phyloP scores from a whole-genome alignment of 2,329 filamentous ascomycete genomes.

The Emergomyces orientalis region DNA sequence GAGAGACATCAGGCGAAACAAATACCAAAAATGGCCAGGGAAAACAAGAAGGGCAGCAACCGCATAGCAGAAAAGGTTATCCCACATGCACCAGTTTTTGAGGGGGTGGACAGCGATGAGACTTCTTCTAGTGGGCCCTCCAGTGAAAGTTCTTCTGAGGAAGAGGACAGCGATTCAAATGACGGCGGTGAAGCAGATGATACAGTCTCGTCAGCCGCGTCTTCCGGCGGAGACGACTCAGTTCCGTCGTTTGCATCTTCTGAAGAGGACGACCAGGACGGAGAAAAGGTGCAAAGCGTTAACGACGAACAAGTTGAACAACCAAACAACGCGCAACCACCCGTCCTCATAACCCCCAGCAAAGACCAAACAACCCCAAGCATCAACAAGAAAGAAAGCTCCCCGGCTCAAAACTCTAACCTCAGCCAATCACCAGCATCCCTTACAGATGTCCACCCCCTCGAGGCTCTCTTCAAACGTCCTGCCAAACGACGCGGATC shows the following conservation, averaged over 20 bases:
- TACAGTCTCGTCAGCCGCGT: not conserved
- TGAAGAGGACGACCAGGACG: conserved; percentile 19
- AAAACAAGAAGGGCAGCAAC: conserved; percentile 12
- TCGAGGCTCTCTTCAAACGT: conserved; percentile 87
- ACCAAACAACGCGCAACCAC: conserved; percentile 1
- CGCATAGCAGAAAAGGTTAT: conserved; percentile 11
- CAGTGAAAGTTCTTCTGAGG: conserved; percentile 22
- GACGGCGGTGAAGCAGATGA: not conserved
- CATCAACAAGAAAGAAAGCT: conserved; percentile 45
- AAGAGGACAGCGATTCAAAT: conserved; percentile 13
- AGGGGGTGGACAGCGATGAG: conserved; percentile 23
- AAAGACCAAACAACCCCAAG: conserved; percentile 3
- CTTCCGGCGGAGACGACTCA: not conserved
- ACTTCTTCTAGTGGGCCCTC: conserved; percentile 20
- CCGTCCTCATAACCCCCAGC: conserved; percentile 35
- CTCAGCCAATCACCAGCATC: conserved; percentile 27
- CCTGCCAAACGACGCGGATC: conserved; percentile 35
- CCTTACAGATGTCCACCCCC: conserved; percentile 59
- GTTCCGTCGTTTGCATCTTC: conserved; percentile 11
- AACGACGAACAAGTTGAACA: conserved; percentile 5
- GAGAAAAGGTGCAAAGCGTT: conserved; percentile 12
- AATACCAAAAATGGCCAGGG: conserved; percentile 7
- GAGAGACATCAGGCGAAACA: conserved; percentile 25
- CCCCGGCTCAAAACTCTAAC: not conserved
- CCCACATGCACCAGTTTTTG: conserved; percentile 20